phyloP scores from a whole-genome alignment of 805 yeast genomes.

The Metschnikowia gelsemii region DNA sequence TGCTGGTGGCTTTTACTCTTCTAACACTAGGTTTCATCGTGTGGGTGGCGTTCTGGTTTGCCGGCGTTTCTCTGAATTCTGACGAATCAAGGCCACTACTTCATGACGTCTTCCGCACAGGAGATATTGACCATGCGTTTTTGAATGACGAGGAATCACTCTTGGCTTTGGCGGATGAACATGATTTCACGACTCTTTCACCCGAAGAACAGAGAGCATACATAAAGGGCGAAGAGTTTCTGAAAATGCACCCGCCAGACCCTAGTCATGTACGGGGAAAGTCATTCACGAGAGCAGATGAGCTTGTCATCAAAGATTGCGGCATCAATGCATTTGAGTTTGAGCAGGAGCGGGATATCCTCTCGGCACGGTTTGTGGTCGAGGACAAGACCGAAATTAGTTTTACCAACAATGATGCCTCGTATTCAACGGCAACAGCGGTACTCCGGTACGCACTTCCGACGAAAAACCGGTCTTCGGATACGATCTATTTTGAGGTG shows the following conservation, averaged over 20 bases:
- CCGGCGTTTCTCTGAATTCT: not conserved
- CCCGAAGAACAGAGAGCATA: conserved; percentile 44
- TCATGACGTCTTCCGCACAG: conserved; percentile 12
- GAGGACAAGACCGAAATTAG: conserved; percentile 40
- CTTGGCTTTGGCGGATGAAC: conserved; percentile 35
- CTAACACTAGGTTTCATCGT: not conserved
- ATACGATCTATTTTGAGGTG: conserved; percentile 61
- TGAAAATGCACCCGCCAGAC: conserved; percentile 32
- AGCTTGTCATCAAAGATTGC: conserved; percentile 31
- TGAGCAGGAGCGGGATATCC: conserved; percentile 33
- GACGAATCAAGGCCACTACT: conserved; percentile 12
- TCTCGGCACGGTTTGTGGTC: conserved; percentile 36
- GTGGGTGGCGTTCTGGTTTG: conserved; percentile 5
- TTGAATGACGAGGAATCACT: conserved; percentile 42
- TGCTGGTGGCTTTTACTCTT: not conserved
- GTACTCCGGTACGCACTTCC: conserved; percentile 41
- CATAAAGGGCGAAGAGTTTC: conserved; percentile 36
- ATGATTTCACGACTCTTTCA: conserved; percentile 34
- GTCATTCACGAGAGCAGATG: conserved; percentile 32
- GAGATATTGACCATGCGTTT: conserved; percentile 37
- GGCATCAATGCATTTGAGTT: conserved; percentile 44
- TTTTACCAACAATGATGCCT: conserved; percentile 37
- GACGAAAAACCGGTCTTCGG: conserved; percentile 34
- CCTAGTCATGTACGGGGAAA: conserved; percentile 33
- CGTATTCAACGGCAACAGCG: conserved; percentile 42